Base-by-base conservation (phyloP, 148 eudicot species). In the Fagopyrum tataricum region DNA sequence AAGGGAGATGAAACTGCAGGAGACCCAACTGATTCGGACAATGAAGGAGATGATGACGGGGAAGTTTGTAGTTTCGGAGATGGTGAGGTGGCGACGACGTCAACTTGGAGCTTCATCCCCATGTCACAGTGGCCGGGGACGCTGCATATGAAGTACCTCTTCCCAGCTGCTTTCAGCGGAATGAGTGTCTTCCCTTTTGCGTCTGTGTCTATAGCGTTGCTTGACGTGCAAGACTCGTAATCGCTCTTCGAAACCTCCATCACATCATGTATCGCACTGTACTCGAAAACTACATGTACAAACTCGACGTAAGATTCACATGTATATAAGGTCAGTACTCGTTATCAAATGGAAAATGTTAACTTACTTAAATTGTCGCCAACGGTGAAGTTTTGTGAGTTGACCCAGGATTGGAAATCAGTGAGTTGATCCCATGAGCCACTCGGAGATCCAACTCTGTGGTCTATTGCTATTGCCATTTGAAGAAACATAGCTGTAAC, bases 131-230 rank as follows among this genome's bases (percentile, higher is more conserved):
- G 91, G 11, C 81, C 83, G 4, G 23, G 13, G 21, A 74, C 74
- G 26, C 85, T 82, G 73, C 91, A 87, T 5, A 83, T 79, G 84
- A 87, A 87, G 83, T 87, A 87, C 14, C 88, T 56, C 53, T 64
- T 81, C 21, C 91, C 91, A 4, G 81, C 52, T 41, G 85, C 53
- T 55, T 70, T 9, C 23, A 87, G 87, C n/a, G 83, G 10, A 1
- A 85, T 70, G 72, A 48, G 11, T 1, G 91, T 78, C 66, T 6
- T 56, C 51, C 88, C 86, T 11, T 82, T 81, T 6, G 73, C 48
- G 66, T 62, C 44, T 5, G 75, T 78, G 64, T 72, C 76, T 24
- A 87, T 7, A 0, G 88, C 75, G 47, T 72, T 81, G 6, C 46
- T 78, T 1, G 74, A n/a, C 17, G 55, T 72, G 85, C 91, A 87